Conservation (phyloP, 805 yeast genomes). For the Lachancea fermentati region DNA sequence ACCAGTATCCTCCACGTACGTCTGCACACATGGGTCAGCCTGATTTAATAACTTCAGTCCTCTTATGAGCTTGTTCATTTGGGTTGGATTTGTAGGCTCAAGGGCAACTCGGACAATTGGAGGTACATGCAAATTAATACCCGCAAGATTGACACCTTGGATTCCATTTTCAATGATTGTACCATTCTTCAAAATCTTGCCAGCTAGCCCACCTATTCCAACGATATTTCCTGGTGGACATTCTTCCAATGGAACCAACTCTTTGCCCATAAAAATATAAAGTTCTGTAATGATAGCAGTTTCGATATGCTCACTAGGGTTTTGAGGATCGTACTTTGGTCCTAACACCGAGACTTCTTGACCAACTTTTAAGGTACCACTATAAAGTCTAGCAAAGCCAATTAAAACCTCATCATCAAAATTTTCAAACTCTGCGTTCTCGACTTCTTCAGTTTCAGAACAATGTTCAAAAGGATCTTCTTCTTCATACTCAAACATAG, state of each 20-base stretch:
- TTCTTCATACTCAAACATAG: constrained; percentile 46
- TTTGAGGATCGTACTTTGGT: constrained; percentile 76
- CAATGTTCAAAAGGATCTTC: constrained; percentile 39
- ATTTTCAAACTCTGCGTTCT: constrained; percentile 40
- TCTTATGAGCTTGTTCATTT: constrained; percentile 64
- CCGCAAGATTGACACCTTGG: constrained; percentile 71
- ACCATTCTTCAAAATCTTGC: constrained; percentile 77
- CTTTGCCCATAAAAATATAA: constrained; percentile 88
- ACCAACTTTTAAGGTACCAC: constrained; percentile 76
- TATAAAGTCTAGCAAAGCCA: constrained; percentile 84
- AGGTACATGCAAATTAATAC: constrained; percentile 65
- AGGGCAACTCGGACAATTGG: constrained; percentile 93
- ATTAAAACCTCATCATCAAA: constrained; percentile 60
- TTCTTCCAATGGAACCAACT: constrained; percentile 63
- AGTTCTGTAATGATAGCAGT: constrained; percentile 61
- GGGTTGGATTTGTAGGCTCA: constrained; percentile 87
- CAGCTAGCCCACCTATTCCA: constrained; percentile 88
- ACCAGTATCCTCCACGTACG: constrained; percentile 81
- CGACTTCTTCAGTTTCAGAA: constrained; percentile 43
- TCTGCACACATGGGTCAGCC: constrained; percentile 93
- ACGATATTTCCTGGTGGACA: constrained; percentile 96
- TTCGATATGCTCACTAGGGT: constrained; percentile 49
- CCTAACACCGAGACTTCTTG: constrained; percentile 72
- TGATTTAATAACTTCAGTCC: constrained; percentile 76
- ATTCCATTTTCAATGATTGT: constrained; percentile 59